Conservation (phyloP, 345 rosid genomes). For the Excoecaria agallocha region DNA sequence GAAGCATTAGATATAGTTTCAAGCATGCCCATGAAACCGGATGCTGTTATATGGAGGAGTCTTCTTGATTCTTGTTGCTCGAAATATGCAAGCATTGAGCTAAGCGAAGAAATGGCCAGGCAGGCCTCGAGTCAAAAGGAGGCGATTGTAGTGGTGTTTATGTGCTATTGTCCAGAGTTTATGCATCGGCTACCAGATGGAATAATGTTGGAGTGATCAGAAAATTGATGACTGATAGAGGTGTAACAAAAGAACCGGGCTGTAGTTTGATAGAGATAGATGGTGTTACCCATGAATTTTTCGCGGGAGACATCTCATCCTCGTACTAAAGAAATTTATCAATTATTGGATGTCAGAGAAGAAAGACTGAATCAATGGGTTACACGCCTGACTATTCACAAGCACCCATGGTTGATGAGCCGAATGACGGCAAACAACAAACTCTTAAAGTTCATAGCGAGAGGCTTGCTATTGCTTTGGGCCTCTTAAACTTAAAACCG, state of each 20-base stretch:
- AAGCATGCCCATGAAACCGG: constrained; percentile 72
- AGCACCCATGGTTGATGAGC: constrained; percentile 44
- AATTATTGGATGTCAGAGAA: constrained; percentile 50
- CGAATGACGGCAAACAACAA: constrained; percentile 38
- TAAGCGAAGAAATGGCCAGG: constrained; percentile 63
- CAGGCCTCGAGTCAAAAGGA: constrained; percentile 44
- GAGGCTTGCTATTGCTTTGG: constrained; percentile 77
- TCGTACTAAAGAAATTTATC: constrained; percentile 51
- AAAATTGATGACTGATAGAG: constrained; percentile 65
- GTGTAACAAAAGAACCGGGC: constrained; percentile 72
- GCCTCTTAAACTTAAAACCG: constrained; percentile 57
- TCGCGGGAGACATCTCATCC: constrained; percentile 81
- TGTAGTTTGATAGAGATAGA: constrained; percentile 78
- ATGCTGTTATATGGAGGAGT: constrained; percentile 79
- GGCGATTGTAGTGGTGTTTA: constrained; percentile 53
- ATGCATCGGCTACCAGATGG: constrained; percentile 75
- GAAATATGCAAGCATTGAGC: constrained; percentile 52
- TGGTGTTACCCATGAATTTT: constrained; percentile 68
- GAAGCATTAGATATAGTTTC: constrained; percentile 64
- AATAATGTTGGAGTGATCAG: constrained; percentile 66
- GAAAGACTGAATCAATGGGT: constrained; percentile 44
- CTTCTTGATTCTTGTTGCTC: constrained; percentile 79
- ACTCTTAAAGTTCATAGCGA: constrained; percentile 69
- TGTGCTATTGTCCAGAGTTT: constrained; percentile 69
- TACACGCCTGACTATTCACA: constrained; percentile 41